phyloP scores from a whole-genome alignment of 2,329 filamentous ascomycete genomes.

The Aspergillus sp. region DNA sequence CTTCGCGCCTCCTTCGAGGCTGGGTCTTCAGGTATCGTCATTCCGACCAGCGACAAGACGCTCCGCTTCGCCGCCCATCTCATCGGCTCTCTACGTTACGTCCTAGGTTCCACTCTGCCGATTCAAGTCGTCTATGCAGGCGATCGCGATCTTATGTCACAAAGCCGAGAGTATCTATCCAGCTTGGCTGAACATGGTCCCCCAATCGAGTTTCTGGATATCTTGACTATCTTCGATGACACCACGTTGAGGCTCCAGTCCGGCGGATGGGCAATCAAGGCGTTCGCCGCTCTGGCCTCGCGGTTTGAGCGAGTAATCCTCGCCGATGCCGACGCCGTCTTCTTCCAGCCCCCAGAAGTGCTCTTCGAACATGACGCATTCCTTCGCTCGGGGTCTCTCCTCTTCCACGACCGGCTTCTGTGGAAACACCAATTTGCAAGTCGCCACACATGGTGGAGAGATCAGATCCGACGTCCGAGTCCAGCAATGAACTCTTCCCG shows the following conservation, averaged over 20 bases:
- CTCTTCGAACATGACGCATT: conserved; percentile 4
- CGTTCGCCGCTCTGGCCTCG: conserved; percentile 8
- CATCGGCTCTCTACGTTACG: conserved; percentile 2
- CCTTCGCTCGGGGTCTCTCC: not conserved
- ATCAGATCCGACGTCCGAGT: conserved; percentile 7
- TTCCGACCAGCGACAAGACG: conserved; percentile 10
- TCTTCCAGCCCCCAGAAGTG: conserved; percentile 8
- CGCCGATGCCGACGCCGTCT: conserved; percentile 7
- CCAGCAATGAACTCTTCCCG: not conserved
- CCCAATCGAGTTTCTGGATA: conserved; percentile 7
- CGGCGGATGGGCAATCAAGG: conserved; percentile 10
- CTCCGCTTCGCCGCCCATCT: conserved; percentile 10
- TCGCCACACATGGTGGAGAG: not conserved
- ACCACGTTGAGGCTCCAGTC: not conserved
- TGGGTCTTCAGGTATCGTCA: conserved; percentile 4
- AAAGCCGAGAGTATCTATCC: not conserved
- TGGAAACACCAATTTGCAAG: conserved; percentile 2
- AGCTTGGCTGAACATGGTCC: not conserved
- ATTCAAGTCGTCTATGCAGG: conserved; percentile 10
- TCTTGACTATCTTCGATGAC: conserved; percentile 7
- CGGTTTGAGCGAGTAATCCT: conserved; percentile 7
- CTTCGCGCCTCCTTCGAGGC: conserved; percentile 6
- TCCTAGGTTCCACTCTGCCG: conserved; percentile 3
- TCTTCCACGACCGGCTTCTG: conserved; percentile 7
- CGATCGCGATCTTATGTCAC: not conserved